phyloP scores from a whole-genome alignment of 2,329 filamentous ascomycete species.

The Paracorniculantispora psalliotae region DNA sequence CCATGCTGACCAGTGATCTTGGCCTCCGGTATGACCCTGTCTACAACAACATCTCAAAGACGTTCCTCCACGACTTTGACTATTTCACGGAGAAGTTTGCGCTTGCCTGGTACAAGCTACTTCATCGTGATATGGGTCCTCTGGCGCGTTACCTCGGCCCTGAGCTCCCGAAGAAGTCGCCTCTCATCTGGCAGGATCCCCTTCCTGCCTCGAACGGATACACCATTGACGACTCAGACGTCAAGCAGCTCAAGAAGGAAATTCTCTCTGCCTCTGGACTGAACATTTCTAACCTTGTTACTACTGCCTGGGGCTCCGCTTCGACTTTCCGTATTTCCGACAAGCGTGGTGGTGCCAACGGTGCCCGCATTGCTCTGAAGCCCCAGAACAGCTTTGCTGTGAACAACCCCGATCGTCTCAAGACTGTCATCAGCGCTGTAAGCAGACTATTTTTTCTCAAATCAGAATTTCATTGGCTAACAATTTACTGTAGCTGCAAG shows the following conservation, averaged over 20 bases:
- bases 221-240: constrained; percentile 56
- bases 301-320: constrained; percentile 63
- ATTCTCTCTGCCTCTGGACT: constrained; percentile 57
- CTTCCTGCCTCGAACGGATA: constrained; percentile 55
- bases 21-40: constrained; percentile 64
- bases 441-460: constrained; percentile 42
- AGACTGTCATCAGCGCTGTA: constrained; percentile 56
- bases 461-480: background rate
- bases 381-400: constrained; percentile 68
- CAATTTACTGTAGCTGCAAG: background rate
- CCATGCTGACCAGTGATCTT: constrained; percentile 72
- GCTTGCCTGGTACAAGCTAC: constrained; percentile 78
- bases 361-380: constrained; percentile 68
- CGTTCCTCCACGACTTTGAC: constrained; percentile 63
- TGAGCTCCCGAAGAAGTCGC: constrained; percentile 64
- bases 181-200: constrained; percentile 67
- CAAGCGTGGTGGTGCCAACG: constrained; percentile 80
- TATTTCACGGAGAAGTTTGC: constrained; percentile 65
- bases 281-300: constrained; percentile 56
- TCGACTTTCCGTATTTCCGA: constrained; percentile 70
- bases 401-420: constrained; percentile 66
- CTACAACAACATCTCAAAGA: constrained; percentile 71
- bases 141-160: constrained; percentile 66
- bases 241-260: constrained; percentile 61
- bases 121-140: constrained; percentile 76